A percentile compares a stretch with the other conserved stretches of the same genome.
phyloP scores from a whole-genome alignment of 805 yeast genomes.

The Pichia nakasei region DNA sequence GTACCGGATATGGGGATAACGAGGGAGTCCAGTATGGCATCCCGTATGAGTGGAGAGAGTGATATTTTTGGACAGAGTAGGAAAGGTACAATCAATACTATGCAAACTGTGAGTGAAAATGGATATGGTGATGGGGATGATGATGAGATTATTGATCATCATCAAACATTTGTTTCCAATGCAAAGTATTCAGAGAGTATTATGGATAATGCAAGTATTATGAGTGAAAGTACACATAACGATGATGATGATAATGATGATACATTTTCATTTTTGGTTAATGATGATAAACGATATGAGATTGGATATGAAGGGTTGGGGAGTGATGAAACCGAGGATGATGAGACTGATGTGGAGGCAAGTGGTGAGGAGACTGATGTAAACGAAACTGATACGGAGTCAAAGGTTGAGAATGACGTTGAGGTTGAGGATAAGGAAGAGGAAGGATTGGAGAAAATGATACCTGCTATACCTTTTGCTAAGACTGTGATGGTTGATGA shows the following conservation, averaged over 20 bases:
- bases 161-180: constrained; percentile 4
- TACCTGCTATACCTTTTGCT: background rate
- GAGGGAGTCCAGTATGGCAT: constrained; percentile 12
- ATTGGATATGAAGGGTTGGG: constrained; percentile 7
- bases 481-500: too few relatives aligned
- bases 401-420: background rate
- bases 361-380: background rate
- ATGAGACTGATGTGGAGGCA: constrained; percentile 3
- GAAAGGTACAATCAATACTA: constrained; percentile 2
- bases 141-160: constrained; percentile 4
- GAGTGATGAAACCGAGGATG: background rate
- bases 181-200: constrained; percentile 10
- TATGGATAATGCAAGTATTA: too few relatives aligned
- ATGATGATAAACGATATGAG: constrained; percentile 17
- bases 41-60: constrained; percentile 10
- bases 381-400: background rate
- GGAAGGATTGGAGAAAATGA: background rate
- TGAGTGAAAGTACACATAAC: background rate
- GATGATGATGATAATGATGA: constrained; percentile 13
- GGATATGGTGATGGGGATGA: constrained; percentile 7
- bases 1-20: constrained; percentile 10
- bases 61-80: constrained; percentile 7
- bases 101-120: too few relatives aligned
- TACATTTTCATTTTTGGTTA: constrained; percentile 15
- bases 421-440: background rate